Evolutionary conservation across 2,329 filamentous ascomycete genomes (phyloP), one percentile per base, ranked within the genome.

Genomic region (Fusarium sp.): DNA sequence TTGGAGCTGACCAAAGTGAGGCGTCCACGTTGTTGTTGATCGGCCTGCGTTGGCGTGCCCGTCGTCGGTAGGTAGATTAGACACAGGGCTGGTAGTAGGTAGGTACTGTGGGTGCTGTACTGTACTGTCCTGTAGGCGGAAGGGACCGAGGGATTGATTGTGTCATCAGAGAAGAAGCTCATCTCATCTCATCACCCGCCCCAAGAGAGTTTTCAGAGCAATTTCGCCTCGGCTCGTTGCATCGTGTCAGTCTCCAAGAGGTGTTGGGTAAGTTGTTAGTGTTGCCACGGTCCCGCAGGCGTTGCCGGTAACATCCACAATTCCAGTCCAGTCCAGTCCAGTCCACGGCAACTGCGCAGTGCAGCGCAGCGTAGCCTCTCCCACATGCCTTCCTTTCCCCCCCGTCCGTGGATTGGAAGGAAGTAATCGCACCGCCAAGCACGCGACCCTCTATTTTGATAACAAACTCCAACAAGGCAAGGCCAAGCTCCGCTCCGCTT

Each of bases 391-490:
- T 66, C 69, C 72, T 16, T 24, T n/a, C n/a, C n/a, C 42, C 42
- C 20, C 40, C 40, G 20, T 45, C n/a, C 40, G 40, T 45, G 13
- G 40, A 20, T 18, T 18, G 37, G 35, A 38, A 18, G 16, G 14
- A 27, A 24, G 42, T 27, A 27, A 47, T 47, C 50, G 62, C 62
- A 69, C 72, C 72, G 69, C 72, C 72, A 67, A 69, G 72, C 72
- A 74, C 72, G 72, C 72, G 72, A 74, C 72, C 72, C 64, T 66
- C 64, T 65, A 65, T 74, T 72, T 73, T 74, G 72, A 74, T 74
- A 75, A 75, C 66, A 64, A 73, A 56, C 42, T 47, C 22, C 42
- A 47, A 34, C 11, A 34, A 34, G 31, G 31, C 31, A 34, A 47
- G 42, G 38, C 38, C 38, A 42, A 20, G n/a, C 38, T 24, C 35